phyloP scores from a whole-genome alignment of 1,139 yeast genomes.

The Magnusiomyces ingens region DNA sequence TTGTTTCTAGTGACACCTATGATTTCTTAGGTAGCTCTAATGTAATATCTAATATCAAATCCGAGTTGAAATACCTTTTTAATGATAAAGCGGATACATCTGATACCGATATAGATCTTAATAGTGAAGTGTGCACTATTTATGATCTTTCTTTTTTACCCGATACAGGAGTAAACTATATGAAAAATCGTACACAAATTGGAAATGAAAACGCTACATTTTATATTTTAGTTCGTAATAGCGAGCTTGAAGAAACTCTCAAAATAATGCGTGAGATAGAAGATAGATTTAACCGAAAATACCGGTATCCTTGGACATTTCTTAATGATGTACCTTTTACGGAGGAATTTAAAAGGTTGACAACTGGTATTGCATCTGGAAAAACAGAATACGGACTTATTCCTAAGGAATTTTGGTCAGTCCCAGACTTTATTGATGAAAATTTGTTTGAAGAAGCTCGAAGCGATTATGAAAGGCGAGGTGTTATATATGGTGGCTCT shows the following conservation, averaged over 20 bases:
- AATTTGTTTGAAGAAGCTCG: slow-evolving; percentile 43
- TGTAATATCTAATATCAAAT: too few species aligned
- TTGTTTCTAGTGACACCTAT: too few species aligned
- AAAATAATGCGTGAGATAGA: slow-evolving; percentile 64
- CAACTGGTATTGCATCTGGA: slow-evolving; percentile 82
- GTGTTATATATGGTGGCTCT: slow-evolving; percentile 70
- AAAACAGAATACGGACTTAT: slow-evolving; percentile 66
- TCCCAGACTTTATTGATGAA: slow-evolving; percentile 45
- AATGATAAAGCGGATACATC: too few species aligned
- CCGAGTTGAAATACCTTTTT: too few species aligned
- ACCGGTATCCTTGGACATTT: slow-evolving; percentile 74
- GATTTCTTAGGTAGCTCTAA: too few species aligned
- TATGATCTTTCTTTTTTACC: slow-evolving; percentile 22
- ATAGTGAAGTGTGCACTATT: slow-evolving; percentile 2
- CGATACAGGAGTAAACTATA: slow-evolving; percentile 6
- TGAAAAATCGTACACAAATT: slow-evolving; percentile 33
- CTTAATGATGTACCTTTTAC: slow-evolving; percentile 65
- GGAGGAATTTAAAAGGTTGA: slow-evolving; percentile 47
- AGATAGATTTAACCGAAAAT: slow-evolving; percentile 55
- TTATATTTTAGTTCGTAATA: slow-evolving; percentile 66
- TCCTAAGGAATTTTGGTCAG: slow-evolving; percentile 64
- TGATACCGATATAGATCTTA: slow-evolving; percentile 1
- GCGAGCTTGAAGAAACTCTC: slow-evolving; percentile 57
- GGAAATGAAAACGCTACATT: slow-evolving; percentile 54
- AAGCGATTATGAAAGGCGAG: slow-evolving; percentile 48